Evolutionary conservation across 495 filamentous ascomycete genomes (phyloP).

Genomic region (Talaromyces trachyspermus): DNA sequence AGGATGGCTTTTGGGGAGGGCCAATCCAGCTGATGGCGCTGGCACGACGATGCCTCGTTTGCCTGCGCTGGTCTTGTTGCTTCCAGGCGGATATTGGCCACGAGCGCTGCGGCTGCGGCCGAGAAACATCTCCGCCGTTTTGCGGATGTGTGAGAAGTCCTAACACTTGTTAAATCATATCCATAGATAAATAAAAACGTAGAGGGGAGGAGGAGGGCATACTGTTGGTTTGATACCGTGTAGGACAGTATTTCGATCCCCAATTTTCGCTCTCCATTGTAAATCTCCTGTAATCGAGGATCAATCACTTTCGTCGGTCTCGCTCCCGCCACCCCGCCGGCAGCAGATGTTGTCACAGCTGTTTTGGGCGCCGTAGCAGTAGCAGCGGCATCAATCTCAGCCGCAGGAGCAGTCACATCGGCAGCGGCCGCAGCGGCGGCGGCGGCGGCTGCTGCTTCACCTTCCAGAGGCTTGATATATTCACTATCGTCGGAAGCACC

Average conservation of each 20-base stretch:
- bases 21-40: slow-evolving; percentile 36
- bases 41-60: slow-evolving; percentile 29
- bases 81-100: slow-evolving; percentile 36
- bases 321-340: slow-evolving; percentile 33
- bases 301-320: slow-evolving; percentile 58
- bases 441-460: slow-evolving; percentile 47
- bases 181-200: not conserved
- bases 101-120: slow-evolving; percentile 46
- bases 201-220: slow-evolving; percentile 22
- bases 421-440: slow-evolving; percentile 38
- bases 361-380: slow-evolving; percentile 37
- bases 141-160: slow-evolving; percentile 95
- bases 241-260: slow-evolving; percentile 87
- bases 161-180: slow-evolving; percentile 24
- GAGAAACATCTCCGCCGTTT: slow-evolving; percentile 74
- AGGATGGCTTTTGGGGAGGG: slow-evolving; percentile 17
- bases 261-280: slow-evolving; percentile 82
- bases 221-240: slow-evolving; percentile 87
- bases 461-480: slow-evolving; percentile 77
- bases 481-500: slow-evolving; percentile 83
- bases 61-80: slow-evolving; percentile 30
- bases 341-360: slow-evolving; percentile 41
- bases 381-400: slow-evolving; percentile 30
- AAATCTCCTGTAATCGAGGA: slow-evolving; percentile 78
- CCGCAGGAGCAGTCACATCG: slow-evolving; percentile 19